Evolutionary conservation across 257 asterid species (phyloP), one percentile per base, ranked within the genome.

Genomic region (Dorcoceras hygrometricum): DNA sequence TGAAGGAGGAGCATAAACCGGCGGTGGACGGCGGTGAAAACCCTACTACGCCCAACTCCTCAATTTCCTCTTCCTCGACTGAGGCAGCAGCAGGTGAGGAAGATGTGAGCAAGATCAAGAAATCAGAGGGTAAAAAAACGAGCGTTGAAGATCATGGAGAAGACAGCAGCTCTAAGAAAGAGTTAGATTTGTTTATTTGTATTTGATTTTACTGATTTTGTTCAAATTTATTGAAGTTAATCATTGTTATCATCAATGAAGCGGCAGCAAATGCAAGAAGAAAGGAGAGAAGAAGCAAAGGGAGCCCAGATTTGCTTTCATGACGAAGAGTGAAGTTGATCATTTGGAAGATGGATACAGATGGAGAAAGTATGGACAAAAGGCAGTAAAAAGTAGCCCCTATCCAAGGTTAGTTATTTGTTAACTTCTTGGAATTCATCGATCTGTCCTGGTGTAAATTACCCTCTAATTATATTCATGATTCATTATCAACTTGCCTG

Each of bases 291-390:
- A 82, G 73, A 85, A 81, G 74, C 78, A 71, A 77, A 75, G 74
- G 68, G 78, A 80, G 56, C 77, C 84, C 4, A 62, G 88, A 65
- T 82, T 78, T 36, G 88, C 90, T 28, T 86, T 86, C 81, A 76
- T 82, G 86, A 86, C 94, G 0, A 82, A 84, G 74, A 84, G 90
- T 32, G 94, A 84, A 67, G 82, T 86, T 11, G 94, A 86, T 74
- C 85, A 82, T 66, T 81, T 86, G 25, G 94, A 86, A 82, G 94
- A 86, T 72, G 94, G 94, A 8, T 86, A 83, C 28, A 75, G 90
- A 75, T 86, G 94, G 94, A 78, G 94, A 79, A 86, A 86, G 63
- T 86, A 86, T 50, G 94, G 94, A 2, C 94, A 86, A 31, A 86
- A 86, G 25, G 88, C 88, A 2, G 94, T 86, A 28, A 86, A 86